Percentiles rank a stretch among this genome's conserved stretches.
Conservation (phyloP, 2,329 filamentous ascomycete genomes). For the Dothistroma septosporum region DNA sequence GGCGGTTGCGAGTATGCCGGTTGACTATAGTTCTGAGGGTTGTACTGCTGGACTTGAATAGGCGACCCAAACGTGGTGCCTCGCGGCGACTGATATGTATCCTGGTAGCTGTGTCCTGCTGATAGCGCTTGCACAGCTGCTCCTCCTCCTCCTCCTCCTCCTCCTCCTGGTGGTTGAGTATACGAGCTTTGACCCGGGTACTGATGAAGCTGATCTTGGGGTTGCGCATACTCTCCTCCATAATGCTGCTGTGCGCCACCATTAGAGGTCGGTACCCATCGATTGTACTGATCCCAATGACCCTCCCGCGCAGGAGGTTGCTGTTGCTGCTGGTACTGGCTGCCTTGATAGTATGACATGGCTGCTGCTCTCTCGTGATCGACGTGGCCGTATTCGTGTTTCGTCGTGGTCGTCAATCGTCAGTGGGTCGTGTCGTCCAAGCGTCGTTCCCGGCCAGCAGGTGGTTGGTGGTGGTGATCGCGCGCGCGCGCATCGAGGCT, state of each 20-base stretch:
- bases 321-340: constrained; percentile 38
- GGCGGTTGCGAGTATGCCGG: constrained; percentile 36
- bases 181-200: constrained; percentile 29
- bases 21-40: constrained; percentile 60
- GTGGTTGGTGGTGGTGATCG: constrained; percentile 1
- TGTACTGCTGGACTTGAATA: constrained; percentile 56
- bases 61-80: constrained; percentile 39
- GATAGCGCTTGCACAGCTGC: constrained; percentile 29
- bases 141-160: constrained; percentile 25
- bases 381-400: neutral
- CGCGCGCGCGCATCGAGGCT: constrained; percentile 10
- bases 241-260: constrained; percentile 24
- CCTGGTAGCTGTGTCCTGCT: constrained; percentile 20
- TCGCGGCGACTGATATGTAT: constrained; percentile 20
- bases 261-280: constrained; percentile 24
- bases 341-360: constrained; percentile 57
- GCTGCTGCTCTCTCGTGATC: neutral
- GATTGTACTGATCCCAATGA: constrained; percentile 26
- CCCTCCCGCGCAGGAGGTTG: constrained; percentile 14
- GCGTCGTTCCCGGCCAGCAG: constrained; percentile 16
- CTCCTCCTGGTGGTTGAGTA: constrained; percentile 23
- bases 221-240: constrained; percentile 12
- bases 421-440: constrained; percentile 14
- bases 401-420: neutral
- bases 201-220: constrained; percentile 8